phyloP scores from a whole-genome alignment of 495 filamentous ascomycete genomes.

The Daldinia bambusicola region DNA sequence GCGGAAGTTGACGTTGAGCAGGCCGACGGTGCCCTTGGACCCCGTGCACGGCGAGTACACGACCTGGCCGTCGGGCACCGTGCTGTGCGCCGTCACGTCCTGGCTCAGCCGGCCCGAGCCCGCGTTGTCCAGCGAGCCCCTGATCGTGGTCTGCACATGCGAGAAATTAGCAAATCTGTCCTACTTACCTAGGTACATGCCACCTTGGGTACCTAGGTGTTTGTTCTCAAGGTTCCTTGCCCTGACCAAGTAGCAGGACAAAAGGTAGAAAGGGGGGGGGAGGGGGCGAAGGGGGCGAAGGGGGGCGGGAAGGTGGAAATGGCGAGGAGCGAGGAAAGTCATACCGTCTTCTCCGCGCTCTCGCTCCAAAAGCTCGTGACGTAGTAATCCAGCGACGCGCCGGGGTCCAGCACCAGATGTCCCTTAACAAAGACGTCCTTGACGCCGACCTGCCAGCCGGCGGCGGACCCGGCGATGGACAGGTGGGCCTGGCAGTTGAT shows the following conservation, averaged over 20 bases:
- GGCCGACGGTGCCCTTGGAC: conserved; percentile 49
- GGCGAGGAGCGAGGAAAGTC: conserved; percentile 19
- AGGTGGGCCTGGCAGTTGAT: conserved; percentile 57
- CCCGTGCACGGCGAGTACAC: conserved; percentile 56
- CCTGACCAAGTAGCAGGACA: too few species aligned
- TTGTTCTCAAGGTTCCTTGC: too few species aligned
- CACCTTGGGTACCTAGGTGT: too few species aligned
- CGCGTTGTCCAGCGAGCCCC: conserved; percentile 43
- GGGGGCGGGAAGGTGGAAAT: too few species aligned
- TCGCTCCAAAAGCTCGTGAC: conserved; percentile 56
- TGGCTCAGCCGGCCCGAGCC: conserved; percentile 44
- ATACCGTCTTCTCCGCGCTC: conserved; percentile 51
- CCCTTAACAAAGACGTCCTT: conserved; percentile 49
- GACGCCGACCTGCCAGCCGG: conserved; percentile 58
- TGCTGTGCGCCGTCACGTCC: conserved; percentile 46
- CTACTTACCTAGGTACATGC: too few species aligned
- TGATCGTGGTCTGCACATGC: conserved; percentile 44
- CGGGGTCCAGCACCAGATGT: conserved; percentile 50
- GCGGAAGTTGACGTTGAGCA: conserved; percentile 60
- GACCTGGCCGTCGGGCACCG: conserved; percentile 36
- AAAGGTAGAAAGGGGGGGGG: neutral
- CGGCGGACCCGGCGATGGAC: conserved; percentile 44
- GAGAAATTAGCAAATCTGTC: too few species aligned
- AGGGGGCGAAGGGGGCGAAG: too few species aligned
- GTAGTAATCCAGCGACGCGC: conserved; percentile 50